Conservation (phyloP, 2,329 filamentous ascomycete genomes). For the Cladosporium phlei region DNA sequence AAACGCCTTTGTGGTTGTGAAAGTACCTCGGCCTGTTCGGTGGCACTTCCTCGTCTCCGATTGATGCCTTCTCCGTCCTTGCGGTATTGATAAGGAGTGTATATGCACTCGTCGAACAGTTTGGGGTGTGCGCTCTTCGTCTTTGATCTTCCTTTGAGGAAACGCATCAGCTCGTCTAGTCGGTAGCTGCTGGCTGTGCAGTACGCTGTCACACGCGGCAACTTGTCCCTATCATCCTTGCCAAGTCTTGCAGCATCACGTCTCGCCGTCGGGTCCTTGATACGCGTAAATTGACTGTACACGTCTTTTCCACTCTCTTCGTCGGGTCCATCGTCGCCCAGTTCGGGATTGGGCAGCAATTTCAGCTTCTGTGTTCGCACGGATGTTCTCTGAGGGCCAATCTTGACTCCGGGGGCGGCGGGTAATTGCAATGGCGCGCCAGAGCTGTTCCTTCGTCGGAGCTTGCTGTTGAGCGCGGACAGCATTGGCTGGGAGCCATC, state of each 20-base stretch:
- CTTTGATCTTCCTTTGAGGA: slow-evolving; percentile 78
- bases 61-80: slow-evolving; percentile 33
- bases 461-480: slow-evolving; percentile 77
- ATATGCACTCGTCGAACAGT: slow-evolving; percentile 95
- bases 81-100: slow-evolving; percentile 82
- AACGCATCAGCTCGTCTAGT: slow-evolving; percentile 83
- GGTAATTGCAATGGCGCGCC: slow-evolving; percentile 51
- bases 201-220: slow-evolving; percentile 93
- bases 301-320: slow-evolving; percentile 93
- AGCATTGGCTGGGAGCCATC: slow-evolving; percentile 57
- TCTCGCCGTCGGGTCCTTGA: slow-evolving; percentile 91
- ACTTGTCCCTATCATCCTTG: slow-evolving; percentile 80
- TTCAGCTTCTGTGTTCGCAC: slow-evolving; percentile 97
- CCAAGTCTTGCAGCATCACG: slow-evolving; percentile 87
- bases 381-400: slow-evolving; percentile 89
- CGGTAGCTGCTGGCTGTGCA: slow-evolving; percentile 91
- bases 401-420: slow-evolving; percentile 56
- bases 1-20: slow-evolving; percentile 58
- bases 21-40: slow-evolving; percentile 30
- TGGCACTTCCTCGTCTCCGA: slow-evolving; percentile 17
- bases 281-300: slow-evolving; percentile 94
- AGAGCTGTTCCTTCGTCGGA: slow-evolving; percentile 80
- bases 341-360: slow-evolving; percentile 84
- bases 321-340: slow-evolving; percentile 69
- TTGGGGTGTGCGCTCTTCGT: slow-evolving; percentile 79